These are phyloP conservation scores for Gynochthodes officinalis DNA, from an alignment of 257 asterid genomes.

Conservation along the genomic window DNA sequence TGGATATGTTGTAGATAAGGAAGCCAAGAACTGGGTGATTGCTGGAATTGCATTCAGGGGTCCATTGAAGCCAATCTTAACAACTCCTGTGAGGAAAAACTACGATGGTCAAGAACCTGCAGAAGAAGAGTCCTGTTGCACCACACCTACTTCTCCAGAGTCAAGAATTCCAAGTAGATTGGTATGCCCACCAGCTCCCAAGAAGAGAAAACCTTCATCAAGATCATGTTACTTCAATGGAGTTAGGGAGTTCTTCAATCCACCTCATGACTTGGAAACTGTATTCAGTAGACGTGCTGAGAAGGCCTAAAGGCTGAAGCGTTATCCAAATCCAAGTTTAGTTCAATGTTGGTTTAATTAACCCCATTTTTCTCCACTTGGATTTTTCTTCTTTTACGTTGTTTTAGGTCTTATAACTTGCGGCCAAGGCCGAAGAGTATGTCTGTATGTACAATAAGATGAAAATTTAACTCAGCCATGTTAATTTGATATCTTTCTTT, in stretches of 20 bases:
- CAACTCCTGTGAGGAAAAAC: conserved; percentile 11
- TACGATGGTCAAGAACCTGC: conserved; percentile 18
- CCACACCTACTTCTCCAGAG: conserved; percentile 42
- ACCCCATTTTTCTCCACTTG: conserved; percentile 3
- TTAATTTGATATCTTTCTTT: background rate
- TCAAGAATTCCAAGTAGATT: conserved; percentile 27
- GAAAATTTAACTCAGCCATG: conserved; percentile 1
- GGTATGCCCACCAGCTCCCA: conserved; percentile 45
- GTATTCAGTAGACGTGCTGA: conserved; percentile 24
- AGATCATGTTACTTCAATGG: conserved; percentile 20
- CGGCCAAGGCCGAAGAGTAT: conserved; percentile 12
- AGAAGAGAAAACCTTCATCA: conserved; percentile 40
- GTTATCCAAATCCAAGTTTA: background rate
- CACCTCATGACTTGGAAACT: conserved; percentile 36
- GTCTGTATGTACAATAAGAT: conserved; percentile 20
- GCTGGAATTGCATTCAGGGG: conserved; percentile 33
- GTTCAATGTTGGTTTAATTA: background rate
- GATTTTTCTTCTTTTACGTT: background rate
- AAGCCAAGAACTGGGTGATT: conserved; percentile 31
- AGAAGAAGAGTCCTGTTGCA: conserved; percentile 19
- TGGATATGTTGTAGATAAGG: conserved; percentile 17
- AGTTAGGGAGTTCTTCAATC: conserved; percentile 30
- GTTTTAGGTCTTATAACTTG: background rate
- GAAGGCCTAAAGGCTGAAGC: conserved; percentile 17
- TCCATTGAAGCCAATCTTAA: conserved; percentile 32